These are phyloP conservation scores for Mycena leptocephala DNA, from an alignment of 768 basidiomycete species.

Conservation along the genomic window DNA sequence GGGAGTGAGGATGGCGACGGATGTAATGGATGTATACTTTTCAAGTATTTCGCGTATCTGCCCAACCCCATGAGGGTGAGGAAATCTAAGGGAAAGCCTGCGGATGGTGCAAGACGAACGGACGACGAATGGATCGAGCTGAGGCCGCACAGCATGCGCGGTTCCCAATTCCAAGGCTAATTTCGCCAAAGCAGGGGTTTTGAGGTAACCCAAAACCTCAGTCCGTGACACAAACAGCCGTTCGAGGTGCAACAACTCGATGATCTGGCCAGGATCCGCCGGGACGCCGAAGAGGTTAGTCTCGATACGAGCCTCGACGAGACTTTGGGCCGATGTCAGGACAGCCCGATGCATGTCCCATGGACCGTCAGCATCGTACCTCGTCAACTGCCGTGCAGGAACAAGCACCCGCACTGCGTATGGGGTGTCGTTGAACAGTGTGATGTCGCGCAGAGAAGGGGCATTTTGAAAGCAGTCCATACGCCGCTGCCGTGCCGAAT, in stretches of 20 bases:
- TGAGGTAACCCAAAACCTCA: not conserved
- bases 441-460: not conserved
- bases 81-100: not conserved
- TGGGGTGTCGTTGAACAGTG: not conserved
- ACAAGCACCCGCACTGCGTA: not conserved
- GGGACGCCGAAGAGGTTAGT: not conserved
- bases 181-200: not conserved
- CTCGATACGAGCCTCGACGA: slow-evolving; percentile 3
- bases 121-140: not conserved
- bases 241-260: not conserved
- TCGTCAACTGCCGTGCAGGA: slow-evolving; percentile 1
- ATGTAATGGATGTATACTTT: not conserved
- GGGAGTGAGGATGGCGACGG: not conserved
- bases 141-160: not conserved
- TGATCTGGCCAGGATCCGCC: not conserved
- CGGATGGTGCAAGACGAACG: slow-evolving; percentile 1
- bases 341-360: not conserved
- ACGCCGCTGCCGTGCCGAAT: not conserved
- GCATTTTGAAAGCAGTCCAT: not conserved
- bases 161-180: not conserved
- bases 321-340: not conserved
- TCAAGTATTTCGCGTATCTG: not conserved
- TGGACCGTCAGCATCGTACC: not conserved
- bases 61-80: not conserved
- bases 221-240: not conserved